These are phyloP conservation scores for Polyplosphaeria fusca DNA, from an alignment of 495 filamentous ascomycete species.

Conservation along the genomic window DNA sequence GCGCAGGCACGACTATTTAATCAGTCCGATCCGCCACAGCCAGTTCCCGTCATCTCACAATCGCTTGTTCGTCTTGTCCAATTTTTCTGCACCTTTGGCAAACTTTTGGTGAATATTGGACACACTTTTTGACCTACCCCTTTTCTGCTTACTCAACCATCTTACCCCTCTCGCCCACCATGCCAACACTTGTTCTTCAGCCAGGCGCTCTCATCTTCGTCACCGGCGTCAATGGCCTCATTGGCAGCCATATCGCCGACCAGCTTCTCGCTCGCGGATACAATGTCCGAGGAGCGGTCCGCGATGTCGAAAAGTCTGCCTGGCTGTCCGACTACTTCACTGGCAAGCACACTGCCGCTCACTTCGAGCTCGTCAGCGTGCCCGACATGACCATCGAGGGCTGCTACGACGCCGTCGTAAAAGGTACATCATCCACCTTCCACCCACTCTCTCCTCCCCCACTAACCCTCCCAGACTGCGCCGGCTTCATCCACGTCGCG, in stretches of 20 bases:
- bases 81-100: not conserved
- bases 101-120: not conserved
- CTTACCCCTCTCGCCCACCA: not conserved
- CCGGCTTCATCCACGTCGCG: constrained; percentile 26
- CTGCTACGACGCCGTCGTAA: constrained; percentile 24
- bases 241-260: constrained; percentile 41
- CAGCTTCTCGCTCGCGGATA: constrained; percentile 37
- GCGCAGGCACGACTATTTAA: not conserved
- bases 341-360: constrained; percentile 6
- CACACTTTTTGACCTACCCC: not conserved
- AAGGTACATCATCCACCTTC: constrained; percentile 17
- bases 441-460: constrained; percentile 25
- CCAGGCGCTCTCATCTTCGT: constrained; percentile 33
- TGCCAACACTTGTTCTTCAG: constrained; percentile 21
- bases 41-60: not conserved
- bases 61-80: not conserved
- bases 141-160: not conserved
- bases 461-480: constrained; percentile 6
- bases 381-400: constrained; percentile 24
- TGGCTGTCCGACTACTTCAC: constrained; percentile 28
- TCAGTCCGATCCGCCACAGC: not conserved
- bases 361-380: constrained; percentile 21
- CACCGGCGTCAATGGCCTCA: constrained; percentile 43
- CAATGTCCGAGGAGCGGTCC: constrained; percentile 32
- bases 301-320: constrained; percentile 31